Conservation (phyloP, 2,329 filamentous ascomycete species). For the Magnaporthiopsis rhizophila region DNA sequence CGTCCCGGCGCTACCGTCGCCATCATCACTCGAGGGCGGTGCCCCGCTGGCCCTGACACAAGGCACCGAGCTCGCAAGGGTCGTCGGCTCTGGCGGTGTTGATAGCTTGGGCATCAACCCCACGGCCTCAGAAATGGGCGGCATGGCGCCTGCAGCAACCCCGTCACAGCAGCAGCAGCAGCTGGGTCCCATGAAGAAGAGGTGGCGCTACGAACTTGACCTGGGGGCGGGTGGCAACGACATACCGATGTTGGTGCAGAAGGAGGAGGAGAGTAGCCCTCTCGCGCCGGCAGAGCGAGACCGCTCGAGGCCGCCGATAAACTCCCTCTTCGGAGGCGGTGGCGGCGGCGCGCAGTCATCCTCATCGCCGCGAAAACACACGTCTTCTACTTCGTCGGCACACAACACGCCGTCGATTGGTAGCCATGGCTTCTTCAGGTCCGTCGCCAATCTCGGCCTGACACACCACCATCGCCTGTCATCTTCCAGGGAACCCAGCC, state of each 20-base stretch:
- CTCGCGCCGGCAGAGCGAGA: background rate
- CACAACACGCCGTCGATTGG: constrained; percentile 18
- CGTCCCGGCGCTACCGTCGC: constrained; percentile 23
- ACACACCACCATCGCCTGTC: constrained; percentile 35
- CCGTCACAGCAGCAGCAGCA: constrained; percentile 15
- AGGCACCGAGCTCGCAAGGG: constrained; percentile 41
- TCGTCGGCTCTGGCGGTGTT: constrained; percentile 20
- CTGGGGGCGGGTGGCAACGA: constrained; percentile 64
- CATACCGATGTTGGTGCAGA: constrained; percentile 82
- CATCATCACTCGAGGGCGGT: constrained; percentile 18
- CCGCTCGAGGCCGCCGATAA: constrained; percentile 15
- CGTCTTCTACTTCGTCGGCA: constrained; percentile 47
- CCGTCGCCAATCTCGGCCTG: constrained; percentile 69
- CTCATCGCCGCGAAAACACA: constrained; percentile 35
- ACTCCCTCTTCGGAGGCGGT: constrained; percentile 52
- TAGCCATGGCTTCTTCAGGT: constrained; percentile 66
- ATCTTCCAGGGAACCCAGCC: constrained; percentile 17
- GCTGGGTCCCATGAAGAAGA: constrained; percentile 39
- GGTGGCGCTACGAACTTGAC: constrained; percentile 87
- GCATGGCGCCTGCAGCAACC: constrained; percentile 15
- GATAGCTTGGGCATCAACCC: background rate
- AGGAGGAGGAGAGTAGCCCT: constrained; percentile 41
- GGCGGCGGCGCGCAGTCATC: constrained; percentile 35
- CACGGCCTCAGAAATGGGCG: background rate
- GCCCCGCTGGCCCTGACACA: constrained; percentile 2